Evolutionary conservation across 2,329 filamentous ascomycete genomes (phyloP).

Genomic region (Diplodia scrobiculata): DNA sequence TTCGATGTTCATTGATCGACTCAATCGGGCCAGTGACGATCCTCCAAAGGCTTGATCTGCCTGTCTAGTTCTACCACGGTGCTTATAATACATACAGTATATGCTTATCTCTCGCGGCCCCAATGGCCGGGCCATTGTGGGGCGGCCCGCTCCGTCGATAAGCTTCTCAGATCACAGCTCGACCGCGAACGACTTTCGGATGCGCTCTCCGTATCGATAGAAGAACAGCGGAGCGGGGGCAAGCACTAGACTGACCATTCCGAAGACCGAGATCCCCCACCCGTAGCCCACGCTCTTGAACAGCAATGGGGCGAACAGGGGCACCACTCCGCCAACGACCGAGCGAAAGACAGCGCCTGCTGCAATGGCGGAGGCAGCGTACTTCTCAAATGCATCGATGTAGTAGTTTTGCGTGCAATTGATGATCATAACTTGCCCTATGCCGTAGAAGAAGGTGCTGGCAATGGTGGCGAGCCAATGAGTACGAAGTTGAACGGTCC

Average conservation of each 20-base stretch:
- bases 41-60: conserved; percentile 3
- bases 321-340: conserved; percentile 52
- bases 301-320: conserved; percentile 49
- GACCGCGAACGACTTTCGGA: conserved; percentile 50
- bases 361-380: conserved; percentile 55
- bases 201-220: conserved; percentile 50
- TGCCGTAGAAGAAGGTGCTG: conserved; percentile 53
- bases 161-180: conserved; percentile 33
- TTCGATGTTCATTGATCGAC: not conserved
- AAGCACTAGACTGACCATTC: conserved; percentile 49
- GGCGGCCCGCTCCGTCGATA: conserved; percentile 6
- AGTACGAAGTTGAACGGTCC: conserved; percentile 47
- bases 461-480: conserved; percentile 50
- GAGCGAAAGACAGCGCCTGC: conserved; percentile 53
- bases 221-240: conserved; percentile 56
- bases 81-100: conserved; percentile 4
- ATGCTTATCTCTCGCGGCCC: conserved; percentile 1
- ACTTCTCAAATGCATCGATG: conserved; percentile 56
- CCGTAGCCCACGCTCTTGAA: conserved; percentile 53
- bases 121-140: not conserved
- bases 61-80: not conserved
- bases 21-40: not conserved
- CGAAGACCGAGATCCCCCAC: conserved; percentile 56
- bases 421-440: conserved; percentile 57
- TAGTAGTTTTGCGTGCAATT: conserved; percentile 60